A percentile compares a stretch with the other conserved stretches of the same genome.
Evolutionary conservation across 1,284 basidiomycete genomes (phyloP).

Genomic region (Ganoderma lingzhi): DNA sequence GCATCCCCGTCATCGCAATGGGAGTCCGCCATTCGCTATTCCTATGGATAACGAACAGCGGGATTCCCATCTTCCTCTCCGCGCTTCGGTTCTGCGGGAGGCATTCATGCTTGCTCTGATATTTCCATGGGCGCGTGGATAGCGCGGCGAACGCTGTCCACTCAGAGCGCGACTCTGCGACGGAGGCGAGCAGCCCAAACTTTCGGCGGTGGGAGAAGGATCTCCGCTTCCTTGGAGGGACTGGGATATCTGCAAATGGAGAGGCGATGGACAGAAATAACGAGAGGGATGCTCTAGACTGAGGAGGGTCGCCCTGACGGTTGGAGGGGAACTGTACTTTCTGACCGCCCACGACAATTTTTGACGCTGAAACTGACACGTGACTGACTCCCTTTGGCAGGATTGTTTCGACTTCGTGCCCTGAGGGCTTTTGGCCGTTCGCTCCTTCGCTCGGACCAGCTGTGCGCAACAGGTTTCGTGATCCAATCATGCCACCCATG

Average conservation of each 20-base stretch:
- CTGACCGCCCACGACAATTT: background rate
- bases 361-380: conserved; percentile 32
- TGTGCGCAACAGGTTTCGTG: conserved; percentile 22
- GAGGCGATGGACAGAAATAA: background rate
- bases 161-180: background rate
- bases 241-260: background rate
- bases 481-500: conserved; percentile 43
- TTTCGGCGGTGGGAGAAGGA: background rate
- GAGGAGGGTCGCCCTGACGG: background rate
- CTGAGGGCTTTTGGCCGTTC: conserved; percentile 49
- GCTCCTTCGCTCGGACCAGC: conserved; percentile 30
- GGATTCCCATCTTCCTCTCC: conserved; percentile 2
- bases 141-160: background rate
- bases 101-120: conserved; percentile 1
- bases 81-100: background rate
- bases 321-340: background rate
- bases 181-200: background rate
- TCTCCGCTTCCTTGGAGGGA: background rate
- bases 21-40: conserved; percentile 4
- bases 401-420: conserved; percentile 20
- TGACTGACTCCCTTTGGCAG: conserved; percentile 20
- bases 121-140: background rate
- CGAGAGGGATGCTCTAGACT: background rate
- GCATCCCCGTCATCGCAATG: background rate
- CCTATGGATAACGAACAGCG: conserved; percentile 2